These are phyloP conservation scores for Talaromyces pinophilus DNA, from an alignment of 2,329 filamentous ascomycete species.

Conservation along the genomic window DNA sequence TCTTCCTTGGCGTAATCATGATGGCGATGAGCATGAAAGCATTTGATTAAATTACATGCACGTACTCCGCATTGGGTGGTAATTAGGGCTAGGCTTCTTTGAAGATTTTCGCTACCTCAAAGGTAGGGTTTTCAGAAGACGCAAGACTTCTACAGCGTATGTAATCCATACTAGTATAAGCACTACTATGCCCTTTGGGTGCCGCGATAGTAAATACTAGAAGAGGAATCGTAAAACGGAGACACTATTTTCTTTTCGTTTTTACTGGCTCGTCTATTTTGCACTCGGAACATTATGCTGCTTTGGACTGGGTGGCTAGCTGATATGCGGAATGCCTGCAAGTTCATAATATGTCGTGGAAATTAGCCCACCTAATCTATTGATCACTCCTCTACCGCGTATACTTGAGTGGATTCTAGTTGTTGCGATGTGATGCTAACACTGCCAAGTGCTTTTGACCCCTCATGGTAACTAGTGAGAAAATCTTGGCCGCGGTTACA, in stretches of 20 bases:
- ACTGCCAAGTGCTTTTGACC: not conserved
- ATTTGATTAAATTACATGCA: not conserved
- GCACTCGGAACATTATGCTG: not conserved
- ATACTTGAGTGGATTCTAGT: not conserved
- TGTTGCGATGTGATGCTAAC: not conserved
- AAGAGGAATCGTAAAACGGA: not conserved
- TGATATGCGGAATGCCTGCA: slow-evolving; percentile 3
- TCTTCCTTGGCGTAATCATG: not conserved
- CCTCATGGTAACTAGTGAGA: not conserved
- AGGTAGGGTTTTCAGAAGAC: not conserved
- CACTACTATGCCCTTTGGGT: not conserved
- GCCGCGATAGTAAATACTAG: not conserved
- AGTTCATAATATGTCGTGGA: not conserved
- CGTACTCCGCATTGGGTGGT: not conserved
- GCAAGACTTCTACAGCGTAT: not conserved
- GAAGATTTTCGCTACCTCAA: not conserved
- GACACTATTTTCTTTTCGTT: not conserved
- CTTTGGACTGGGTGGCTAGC: not conserved
- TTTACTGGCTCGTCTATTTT: not conserved
- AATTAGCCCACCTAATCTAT: not conserved
- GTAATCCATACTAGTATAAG: not conserved
- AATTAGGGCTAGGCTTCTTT: not conserved
- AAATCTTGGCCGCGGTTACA: not conserved
- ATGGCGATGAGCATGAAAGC: not conserved
- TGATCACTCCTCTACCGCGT: not conserved